A percentile compares a stretch with the other conserved stretches of the same genome.
Conservation (phyloP, 352 stramenopile genomes). For the Globisporangium cederbergense region DNA sequence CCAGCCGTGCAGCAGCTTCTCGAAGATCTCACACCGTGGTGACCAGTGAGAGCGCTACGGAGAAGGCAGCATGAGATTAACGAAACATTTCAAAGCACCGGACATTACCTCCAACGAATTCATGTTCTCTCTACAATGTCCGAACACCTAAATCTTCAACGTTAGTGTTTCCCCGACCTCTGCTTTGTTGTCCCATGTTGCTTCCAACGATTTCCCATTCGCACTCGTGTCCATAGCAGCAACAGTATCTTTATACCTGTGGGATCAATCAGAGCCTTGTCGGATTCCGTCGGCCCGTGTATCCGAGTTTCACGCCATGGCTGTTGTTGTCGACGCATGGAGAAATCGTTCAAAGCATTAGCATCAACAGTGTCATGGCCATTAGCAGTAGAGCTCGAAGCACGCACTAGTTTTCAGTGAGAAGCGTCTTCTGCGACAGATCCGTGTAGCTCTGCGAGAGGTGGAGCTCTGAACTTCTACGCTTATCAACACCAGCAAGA, state of each 20-base stretch:
- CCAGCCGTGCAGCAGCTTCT: neutral
- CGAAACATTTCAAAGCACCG: neutral
- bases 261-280: slow-evolving; percentile 4
- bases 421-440: slow-evolving; percentile 49
- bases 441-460: slow-evolving; percentile 52
- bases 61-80: neutral
- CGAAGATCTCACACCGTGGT: neutral
- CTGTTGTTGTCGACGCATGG: neutral
- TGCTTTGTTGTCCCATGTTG: no score
- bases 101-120: neutral
- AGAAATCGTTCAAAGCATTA: neutral
- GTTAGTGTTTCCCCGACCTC: no score
- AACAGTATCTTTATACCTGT: no score
- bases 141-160: no score
- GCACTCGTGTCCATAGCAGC: no score
- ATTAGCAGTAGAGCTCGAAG: neutral
- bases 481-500: neutral
- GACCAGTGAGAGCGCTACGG: neutral
- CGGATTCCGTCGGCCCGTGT: slow-evolving; percentile 15
- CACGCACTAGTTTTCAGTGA: slow-evolving; percentile 67
- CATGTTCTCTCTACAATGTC: neutral
- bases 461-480: slow-evolving; percentile 44
- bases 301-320: slow-evolving; percentile 19
- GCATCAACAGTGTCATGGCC: neutral
- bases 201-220: no score